These are phyloP conservation scores for Lasiodiplodia citricola DNA, from an alignment of 2,329 filamentous ascomycete species.

Conservation along the genomic window DNA sequence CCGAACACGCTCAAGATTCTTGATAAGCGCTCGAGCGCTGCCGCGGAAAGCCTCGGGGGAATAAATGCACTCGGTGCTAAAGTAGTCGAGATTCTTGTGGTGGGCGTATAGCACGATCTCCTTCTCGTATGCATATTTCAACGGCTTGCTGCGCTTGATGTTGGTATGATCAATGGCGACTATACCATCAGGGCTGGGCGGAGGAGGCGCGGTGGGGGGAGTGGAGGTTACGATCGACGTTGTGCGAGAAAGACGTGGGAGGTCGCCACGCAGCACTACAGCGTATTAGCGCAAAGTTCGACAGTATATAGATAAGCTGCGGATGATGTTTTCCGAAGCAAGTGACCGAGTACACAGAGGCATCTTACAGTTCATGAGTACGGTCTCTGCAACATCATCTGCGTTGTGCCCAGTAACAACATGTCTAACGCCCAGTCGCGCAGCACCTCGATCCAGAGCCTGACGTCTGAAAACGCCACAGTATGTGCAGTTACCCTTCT, in stretches of 20 bases:
- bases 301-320: background rate
- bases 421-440: conserved; percentile 84
- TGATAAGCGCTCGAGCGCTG: conserved; percentile 88
- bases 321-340: background rate
- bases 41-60: conserved; percentile 96
- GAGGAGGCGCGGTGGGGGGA: conserved; percentile 58
- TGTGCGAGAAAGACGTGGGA: conserved; percentile 83
- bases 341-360: background rate
- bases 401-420: conserved; percentile 98
- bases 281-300: conserved; percentile 15
- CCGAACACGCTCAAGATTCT: conserved; percentile 89
- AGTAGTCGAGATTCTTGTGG: conserved; percentile 96
- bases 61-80: conserved; percentile 98
- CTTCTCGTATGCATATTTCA: conserved; percentile 99
- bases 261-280: conserved; percentile 77
- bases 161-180: conserved; percentile 61
- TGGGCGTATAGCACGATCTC: conserved; percentile 98
- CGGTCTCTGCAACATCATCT: conserved; percentile 95
- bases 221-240: conserved; percentile 81
- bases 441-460: conserved; percentile 89
- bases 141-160: conserved; percentile 92
- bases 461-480: conserved; percentile 96
- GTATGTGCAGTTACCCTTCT: conserved; percentile 99
- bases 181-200: conserved; percentile 38
- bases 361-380: conserved; percentile 80